Evolutionary conservation across 768 basidiomycete species (phyloP).

Genomic region (Hydnomerulius pinastri): DNA sequence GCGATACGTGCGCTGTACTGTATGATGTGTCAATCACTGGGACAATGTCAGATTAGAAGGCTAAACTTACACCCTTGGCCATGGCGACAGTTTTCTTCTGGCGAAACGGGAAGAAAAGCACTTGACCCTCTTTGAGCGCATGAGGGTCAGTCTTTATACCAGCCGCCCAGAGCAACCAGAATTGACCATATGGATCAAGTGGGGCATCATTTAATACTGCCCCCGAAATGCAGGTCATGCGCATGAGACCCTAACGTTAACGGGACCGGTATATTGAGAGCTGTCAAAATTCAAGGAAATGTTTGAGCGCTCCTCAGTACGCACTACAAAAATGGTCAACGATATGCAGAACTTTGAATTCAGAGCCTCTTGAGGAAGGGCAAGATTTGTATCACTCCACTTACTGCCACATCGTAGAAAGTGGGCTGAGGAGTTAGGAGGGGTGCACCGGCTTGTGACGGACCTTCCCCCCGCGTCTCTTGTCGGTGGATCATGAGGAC

Average conservation of each 20-base stretch:
- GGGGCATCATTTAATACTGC: constrained; percentile 1
- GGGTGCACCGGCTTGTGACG: too few relatives aligned
- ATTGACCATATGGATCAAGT: constrained; percentile 11
- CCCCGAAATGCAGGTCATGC: constrained; percentile 2
- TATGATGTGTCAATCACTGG: constrained; percentile 3
- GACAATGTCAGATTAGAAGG: neutral
- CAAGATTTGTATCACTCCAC: too few relatives aligned
- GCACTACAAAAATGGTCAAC: too few relatives aligned
- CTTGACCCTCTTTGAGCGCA: neutral
- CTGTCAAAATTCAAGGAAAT: too few relatives aligned
- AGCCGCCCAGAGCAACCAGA: neutral
- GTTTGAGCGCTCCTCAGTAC: too few relatives aligned
- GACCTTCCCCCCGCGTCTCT: too few relatives aligned
- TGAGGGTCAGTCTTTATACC: constrained; percentile 14
- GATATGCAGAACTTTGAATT: too few relatives aligned
- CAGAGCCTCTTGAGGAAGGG: too few relatives aligned
- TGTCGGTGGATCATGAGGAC: too few relatives aligned
- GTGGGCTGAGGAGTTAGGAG: too few relatives aligned
- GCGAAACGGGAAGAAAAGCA: neutral
- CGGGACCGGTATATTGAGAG: too few relatives aligned
- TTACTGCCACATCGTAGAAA: too few relatives aligned
- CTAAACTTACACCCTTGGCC: constrained; percentile 23
- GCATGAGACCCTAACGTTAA: neutral
- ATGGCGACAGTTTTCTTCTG: constrained; percentile 13
- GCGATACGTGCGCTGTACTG: constrained; percentile 60